Conservation (phyloP, 345 rosid species). For the Microcos paniculata region DNA sequence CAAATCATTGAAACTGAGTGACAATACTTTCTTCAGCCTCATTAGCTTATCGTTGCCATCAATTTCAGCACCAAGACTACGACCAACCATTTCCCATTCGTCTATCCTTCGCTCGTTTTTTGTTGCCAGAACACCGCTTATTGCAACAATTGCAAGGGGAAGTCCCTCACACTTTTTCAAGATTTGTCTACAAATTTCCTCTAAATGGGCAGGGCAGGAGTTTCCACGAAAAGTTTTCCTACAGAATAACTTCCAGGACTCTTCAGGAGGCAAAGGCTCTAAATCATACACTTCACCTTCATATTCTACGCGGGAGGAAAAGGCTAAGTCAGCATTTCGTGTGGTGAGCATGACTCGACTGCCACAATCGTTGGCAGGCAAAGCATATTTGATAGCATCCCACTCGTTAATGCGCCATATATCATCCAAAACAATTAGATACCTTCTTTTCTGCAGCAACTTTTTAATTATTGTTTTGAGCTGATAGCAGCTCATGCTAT, state of each 20-base stretch:
- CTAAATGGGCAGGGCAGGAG: conserved; percentile 33
- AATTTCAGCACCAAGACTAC: conserved; percentile 34
- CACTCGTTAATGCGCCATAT: conserved; percentile 34
- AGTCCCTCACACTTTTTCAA: conserved; percentile 40
- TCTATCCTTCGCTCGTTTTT: conserved; percentile 26
- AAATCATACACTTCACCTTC: conserved; percentile 25
- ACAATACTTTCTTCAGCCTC: conserved; percentile 31
- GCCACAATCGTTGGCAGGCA: conserved; percentile 28
- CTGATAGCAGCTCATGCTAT: conserved; percentile 22
- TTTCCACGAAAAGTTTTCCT: conserved; percentile 31
- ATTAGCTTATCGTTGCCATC: conserved; percentile 30
- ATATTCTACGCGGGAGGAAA: conserved; percentile 26
- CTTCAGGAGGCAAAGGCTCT: conserved; percentile 27
- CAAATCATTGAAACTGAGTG: conserved; percentile 41
- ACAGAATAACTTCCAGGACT: conserved; percentile 37
- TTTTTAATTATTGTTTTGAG: conserved; percentile 23
- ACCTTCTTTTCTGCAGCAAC: conserved; percentile 28
- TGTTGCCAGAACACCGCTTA: conserved; percentile 43
- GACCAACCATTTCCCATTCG: conserved; percentile 38
- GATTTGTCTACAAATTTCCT: conserved; percentile 25
- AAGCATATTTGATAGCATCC: conserved; percentile 32
- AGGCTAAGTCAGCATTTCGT: conserved; percentile 25
- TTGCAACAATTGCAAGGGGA: conserved; percentile 47
- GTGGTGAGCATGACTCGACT: conserved; percentile 42
- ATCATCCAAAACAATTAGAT: conserved; percentile 37